Conservation (phyloP, 2,329 filamentous ascomycete species). For the Elsinoe batatas region DNA sequence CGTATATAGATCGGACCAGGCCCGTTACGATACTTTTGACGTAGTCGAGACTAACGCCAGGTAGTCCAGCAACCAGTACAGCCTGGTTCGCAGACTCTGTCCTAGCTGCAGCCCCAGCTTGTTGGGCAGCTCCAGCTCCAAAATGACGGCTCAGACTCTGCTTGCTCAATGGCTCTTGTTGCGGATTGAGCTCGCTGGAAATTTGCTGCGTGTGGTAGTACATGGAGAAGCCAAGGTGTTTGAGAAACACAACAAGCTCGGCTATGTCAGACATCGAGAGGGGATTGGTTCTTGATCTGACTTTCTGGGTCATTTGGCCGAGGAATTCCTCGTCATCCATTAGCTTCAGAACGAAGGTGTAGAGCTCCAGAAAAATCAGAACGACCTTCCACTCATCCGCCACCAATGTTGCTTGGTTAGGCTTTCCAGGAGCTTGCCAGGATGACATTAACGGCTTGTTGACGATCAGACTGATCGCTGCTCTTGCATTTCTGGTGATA, state of each 20-base stretch:
- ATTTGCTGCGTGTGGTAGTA: slow-evolving; percentile 73
- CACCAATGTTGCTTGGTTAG: slow-evolving; percentile 32
- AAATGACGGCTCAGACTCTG: slow-evolving; percentile 22
- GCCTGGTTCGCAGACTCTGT: slow-evolving; percentile 30
- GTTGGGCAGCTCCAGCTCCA: slow-evolving; percentile 5
- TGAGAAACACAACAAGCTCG: slow-evolving; percentile 69
- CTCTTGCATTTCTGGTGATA: slow-evolving; percentile 48
- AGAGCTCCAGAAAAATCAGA: slow-evolving; percentile 85
- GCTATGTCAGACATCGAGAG: slow-evolving; percentile 63
- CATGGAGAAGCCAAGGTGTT: slow-evolving; percentile 79
- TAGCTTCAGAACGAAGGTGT: slow-evolving; percentile 81
- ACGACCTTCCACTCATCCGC: slow-evolving; percentile 77
- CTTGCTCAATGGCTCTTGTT: slow-evolving; percentile 8
- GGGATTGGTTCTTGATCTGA: slow-evolving; percentile 51
- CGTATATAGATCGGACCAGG: slow-evolving; percentile 78
- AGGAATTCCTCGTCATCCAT: slow-evolving; percentile 93
- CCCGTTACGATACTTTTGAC: slow-evolving; percentile 72
- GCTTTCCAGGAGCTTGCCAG: slow-evolving; percentile 24
- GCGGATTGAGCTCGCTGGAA: slow-evolving; percentile 12
- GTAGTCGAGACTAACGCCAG: slow-evolving; percentile 66
- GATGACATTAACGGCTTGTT: slow-evolving; percentile 26
- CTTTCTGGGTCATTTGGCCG: slow-evolving; percentile 23
- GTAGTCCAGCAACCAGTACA: slow-evolving; percentile 48
- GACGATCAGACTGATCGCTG: slow-evolving; percentile 48
- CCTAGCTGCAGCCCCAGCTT: slow-evolving; percentile 13